These are phyloP conservation scores for Dalbergia cochinchinensis DNA, from an alignment of 306 rosid species.

Conservation along the genomic window DNA sequence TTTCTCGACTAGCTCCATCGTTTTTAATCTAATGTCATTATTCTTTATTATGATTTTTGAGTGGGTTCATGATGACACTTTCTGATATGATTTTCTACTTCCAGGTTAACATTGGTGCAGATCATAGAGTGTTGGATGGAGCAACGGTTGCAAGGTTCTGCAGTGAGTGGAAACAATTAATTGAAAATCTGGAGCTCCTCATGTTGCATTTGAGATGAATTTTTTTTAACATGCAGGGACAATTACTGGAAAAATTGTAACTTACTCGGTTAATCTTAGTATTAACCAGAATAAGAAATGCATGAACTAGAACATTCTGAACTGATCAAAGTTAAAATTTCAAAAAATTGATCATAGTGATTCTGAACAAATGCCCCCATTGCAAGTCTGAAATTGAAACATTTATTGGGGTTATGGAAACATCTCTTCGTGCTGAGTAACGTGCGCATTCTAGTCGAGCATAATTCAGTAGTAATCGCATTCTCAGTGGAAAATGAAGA, in stretches of 20 bases:
- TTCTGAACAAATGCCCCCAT: background rate
- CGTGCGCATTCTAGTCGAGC: background rate
- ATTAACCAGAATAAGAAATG: constrained; percentile 21
- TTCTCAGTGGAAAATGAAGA: background rate
- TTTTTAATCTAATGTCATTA: constrained; percentile 9
- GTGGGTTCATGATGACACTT: constrained; percentile 29
- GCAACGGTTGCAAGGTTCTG: constrained; percentile 96
- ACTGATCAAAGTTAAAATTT: background rate
- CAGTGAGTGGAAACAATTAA: constrained; percentile 80
- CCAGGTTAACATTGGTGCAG: constrained; percentile 94
- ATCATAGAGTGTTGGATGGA: constrained; percentile 97
- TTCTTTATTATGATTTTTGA: constrained; percentile 5
- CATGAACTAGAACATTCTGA: background rate
- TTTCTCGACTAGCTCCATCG: background rate
- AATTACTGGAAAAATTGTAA: constrained; percentile 6
- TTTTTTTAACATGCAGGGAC: constrained; percentile 15
- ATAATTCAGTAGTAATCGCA: background rate
- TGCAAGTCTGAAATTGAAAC: background rate
- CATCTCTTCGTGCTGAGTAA: background rate
- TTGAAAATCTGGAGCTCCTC: constrained; percentile 84
- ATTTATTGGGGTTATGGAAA: background rate
- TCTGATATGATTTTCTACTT: constrained; percentile 22
- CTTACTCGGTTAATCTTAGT: constrained; percentile 14
- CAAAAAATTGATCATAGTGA: background rate
- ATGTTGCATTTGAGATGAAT: constrained; percentile 72